Evolutionary conservation across 352 stramenopile species (phyloP).

Genomic region (Phytophthora lateralis): DNA sequence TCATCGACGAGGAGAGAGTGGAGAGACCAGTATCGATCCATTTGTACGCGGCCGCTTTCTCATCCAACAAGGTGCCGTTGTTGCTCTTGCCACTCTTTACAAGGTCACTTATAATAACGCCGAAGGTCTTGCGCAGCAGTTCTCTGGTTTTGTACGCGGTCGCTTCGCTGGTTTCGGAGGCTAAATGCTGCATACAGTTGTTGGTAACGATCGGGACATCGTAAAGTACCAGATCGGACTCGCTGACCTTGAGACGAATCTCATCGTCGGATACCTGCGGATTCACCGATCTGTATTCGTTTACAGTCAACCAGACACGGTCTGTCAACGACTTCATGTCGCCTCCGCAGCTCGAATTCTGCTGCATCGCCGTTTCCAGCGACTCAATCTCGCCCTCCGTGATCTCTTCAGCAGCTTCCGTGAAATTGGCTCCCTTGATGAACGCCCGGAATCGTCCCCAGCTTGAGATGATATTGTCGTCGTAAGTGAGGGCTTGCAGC

Average conservation of each 20-base stretch:
- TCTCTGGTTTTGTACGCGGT: constrained; percentile 31
- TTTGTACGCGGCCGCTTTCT: constrained; percentile 1
- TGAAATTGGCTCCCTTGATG: constrained; percentile 34
- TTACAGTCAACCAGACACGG: constrained; percentile 29
- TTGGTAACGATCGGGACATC: constrained; percentile 42
- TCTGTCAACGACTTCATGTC: constrained; percentile 38
- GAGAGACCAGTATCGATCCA: neutral
- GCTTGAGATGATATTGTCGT: constrained; percentile 15
- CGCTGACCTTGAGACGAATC: constrained; percentile 40
- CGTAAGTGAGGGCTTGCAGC: neutral
- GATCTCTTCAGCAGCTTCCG: constrained; percentile 2
- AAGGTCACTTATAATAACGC: constrained; percentile 29
- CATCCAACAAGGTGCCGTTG: constrained; percentile 2
- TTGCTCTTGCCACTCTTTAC: constrained; percentile 25
- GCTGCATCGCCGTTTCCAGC: constrained; percentile 36
- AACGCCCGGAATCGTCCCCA: constrained; percentile 24
- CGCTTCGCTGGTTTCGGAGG: constrained; percentile 15
- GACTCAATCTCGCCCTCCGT: constrained; percentile 26
- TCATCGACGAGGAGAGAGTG: neutral
- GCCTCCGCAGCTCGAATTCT: constrained; percentile 36
- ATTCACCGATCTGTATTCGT: constrained; percentile 25
- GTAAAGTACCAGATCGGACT: constrained; percentile 44
- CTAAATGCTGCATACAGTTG: constrained; percentile 45
- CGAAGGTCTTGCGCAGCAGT: constrained; percentile 28
- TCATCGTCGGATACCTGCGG: constrained; percentile 36